A percentile compares a stretch with the other conserved stretches of the same genome.
Evolutionary conservation across 306 rosid species (phyloP).

Genomic region (Rosa persica): DNA sequence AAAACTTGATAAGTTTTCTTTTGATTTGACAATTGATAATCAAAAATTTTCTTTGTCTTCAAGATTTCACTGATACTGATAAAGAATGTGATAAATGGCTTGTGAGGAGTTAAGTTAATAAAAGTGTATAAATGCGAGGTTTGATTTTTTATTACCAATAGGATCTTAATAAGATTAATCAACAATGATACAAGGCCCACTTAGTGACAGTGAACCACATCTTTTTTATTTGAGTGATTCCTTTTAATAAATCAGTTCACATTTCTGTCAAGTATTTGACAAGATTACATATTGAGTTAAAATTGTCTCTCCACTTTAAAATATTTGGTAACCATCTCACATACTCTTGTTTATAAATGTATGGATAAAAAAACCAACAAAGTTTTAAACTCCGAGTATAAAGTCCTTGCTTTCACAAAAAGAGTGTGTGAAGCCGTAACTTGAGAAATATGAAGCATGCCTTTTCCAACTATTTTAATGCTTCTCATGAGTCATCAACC

Average conservation of each 20-base stretch:
- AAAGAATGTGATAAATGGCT: background rate
- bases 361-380: background rate
- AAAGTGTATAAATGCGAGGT: background rate
- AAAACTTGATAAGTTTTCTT: background rate
- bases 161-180: background rate
- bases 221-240: too few species aligned
- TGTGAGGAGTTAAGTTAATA: background rate
- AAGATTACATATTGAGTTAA: background rate
- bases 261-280: background rate
- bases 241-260: background rate
- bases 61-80: background rate
- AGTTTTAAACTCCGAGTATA: background rate
- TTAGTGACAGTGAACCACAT: too few species aligned
- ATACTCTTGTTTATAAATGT: background rate
- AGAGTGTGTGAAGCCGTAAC: background rate
- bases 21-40: background rate
- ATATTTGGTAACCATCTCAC: background rate
- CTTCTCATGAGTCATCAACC: constrained; percentile 1
- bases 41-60: background rate
- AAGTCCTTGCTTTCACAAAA: constrained; percentile 27
- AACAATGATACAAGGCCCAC: background rate
- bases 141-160: too few species aligned
- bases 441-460: background rate
- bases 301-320: background rate
- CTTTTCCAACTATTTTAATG: background rate